Percentiles rank a stretch among this genome's conserved stretches.
phyloP scores from a whole-genome alignment of 345 rosid species.

The Citropsis articulata region DNA sequence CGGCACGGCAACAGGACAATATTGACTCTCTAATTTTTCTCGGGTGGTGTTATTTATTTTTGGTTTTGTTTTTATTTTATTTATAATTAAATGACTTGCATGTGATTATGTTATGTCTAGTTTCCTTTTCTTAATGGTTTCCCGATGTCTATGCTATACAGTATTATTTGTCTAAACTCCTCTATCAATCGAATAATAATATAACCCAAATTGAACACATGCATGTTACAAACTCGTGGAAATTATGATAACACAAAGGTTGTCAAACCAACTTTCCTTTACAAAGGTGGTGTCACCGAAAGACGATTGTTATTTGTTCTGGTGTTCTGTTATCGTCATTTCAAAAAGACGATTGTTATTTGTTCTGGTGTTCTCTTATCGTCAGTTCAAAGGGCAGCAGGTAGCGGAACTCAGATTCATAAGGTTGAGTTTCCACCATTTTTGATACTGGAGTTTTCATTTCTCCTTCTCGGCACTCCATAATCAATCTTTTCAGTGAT shows the following conservation, averaged over 20 bases:
- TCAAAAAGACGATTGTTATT: neutral
- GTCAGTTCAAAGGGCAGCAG: constrained; percentile 43
- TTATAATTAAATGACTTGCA: neutral
- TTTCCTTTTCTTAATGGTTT: neutral
- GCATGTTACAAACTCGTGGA: neutral
- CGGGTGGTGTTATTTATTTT: neutral
- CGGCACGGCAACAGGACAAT: neutral
- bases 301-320: neutral
- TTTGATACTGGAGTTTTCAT: constrained; percentile 44
- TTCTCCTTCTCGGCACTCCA: constrained; percentile 66
- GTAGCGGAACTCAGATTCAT: constrained; percentile 74
- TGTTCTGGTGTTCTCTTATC: neutral
- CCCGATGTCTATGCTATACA: neutral
- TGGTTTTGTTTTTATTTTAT: neutral
- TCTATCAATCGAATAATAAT: neutral
- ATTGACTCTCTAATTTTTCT: neutral
- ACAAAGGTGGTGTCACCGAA: neutral
- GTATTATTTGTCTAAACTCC: neutral
- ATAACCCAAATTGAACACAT: neutral
- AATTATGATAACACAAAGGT: neutral
- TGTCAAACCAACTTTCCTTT: neutral
- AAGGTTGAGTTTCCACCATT: constrained; percentile 70
- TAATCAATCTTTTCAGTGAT: constrained; percentile 55
- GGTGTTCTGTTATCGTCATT: neutral
- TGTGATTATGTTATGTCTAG: neutral